Evolutionary conservation across 768 basidiomycete genomes (phyloP), one percentile per base, ranked within the genome.

Genomic region (Sutorius australiensis): DNA sequence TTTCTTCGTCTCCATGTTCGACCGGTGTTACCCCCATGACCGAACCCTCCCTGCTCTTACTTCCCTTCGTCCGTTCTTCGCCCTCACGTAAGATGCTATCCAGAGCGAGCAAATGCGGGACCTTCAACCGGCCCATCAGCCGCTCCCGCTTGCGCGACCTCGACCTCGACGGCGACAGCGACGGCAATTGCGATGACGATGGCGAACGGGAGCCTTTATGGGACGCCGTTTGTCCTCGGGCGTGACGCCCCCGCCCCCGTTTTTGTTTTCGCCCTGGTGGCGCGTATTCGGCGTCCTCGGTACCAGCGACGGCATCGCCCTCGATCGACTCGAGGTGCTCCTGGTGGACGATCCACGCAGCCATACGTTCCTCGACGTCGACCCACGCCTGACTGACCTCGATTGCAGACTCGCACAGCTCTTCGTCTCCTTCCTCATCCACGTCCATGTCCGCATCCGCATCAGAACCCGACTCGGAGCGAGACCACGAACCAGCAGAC

Each of bases 361-460:
- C 74, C 59, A 69, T 65, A 8, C 48, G 49, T 44, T 67, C 67
- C 56, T 77, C 75, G 19, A 61, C 59, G 19, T 65, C 64, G 28
- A 70, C 50, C 66, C 75, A 73, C 6, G 55, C 55, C 30, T 71
- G 71, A 16, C 72, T 73, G 32, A 73, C 67, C 21, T 75, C 68
- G 48, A 70, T 58, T 2, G 75, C 74, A 3, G 66, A 63, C 19
- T 69, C 62, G 51, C 56, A 58, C 24, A 45, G 5, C 16, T 12
- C 36, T 12, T 19, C 36, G 27, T 51, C 53, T 7, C 12, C 36
- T 14, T 57, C 54, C 24, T 1, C 3, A 49, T 55, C 48, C 19
- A 53, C 33, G 31, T 36, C 34, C 9, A 24, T 24, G 24, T 24
- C 24, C 24, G 24, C 24, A 4, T 24, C 24, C 24, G 24, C 24